Evolutionary conservation across 768 basidiomycete species (phyloP).

Genomic region (Basidioascus undulatus): DNA sequence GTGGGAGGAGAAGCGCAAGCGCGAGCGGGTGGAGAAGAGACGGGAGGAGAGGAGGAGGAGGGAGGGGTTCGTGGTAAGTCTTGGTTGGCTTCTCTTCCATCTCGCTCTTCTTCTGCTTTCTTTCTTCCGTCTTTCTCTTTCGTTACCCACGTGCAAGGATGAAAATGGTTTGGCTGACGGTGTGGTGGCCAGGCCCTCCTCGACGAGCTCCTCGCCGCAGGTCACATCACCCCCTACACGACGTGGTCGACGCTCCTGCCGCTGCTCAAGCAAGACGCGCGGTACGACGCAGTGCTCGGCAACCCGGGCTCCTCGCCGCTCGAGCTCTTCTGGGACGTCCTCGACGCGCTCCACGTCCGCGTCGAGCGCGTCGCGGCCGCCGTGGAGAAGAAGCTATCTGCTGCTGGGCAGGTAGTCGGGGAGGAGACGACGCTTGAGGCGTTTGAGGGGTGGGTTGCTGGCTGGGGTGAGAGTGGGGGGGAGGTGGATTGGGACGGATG

Average conservation of each 20-base stretch:
- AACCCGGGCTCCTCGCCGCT: slow-evolving; percentile 84
- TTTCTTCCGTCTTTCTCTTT: no score
- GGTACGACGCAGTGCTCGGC: slow-evolving; percentile 74
- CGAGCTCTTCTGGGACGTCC: slow-evolving; percentile 84
- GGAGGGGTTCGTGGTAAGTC: slow-evolving; percentile 59
- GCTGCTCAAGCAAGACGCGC: slow-evolving; percentile 42
- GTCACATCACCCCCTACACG: slow-evolving; percentile 49
- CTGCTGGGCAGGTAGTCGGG: slow-evolving; percentile 10
- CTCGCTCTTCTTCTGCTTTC: no score
- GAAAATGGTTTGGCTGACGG: no score
- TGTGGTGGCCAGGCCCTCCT: slow-evolving; percentile 48
- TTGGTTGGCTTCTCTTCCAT: background rate
- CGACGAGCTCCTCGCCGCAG: slow-evolving; percentile 35
- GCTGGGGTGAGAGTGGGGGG: slow-evolving; percentile 28
- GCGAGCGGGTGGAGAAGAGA: slow-evolving; percentile 56
- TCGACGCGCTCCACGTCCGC: slow-evolving; percentile 66
- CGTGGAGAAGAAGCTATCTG: slow-evolving; percentile 12
- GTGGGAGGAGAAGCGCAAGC: slow-evolving; percentile 64
- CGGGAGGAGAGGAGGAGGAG: slow-evolving; percentile 68
- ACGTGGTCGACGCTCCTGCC: slow-evolving; percentile 86
- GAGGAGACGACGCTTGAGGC: slow-evolving; percentile 15
- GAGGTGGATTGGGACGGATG: slow-evolving; percentile 30
- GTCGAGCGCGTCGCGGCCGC: slow-evolving; percentile 38
- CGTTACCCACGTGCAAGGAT: no score
- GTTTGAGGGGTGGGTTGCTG: slow-evolving; percentile 12